Evolutionary conservation across 305 asterid species (phyloP).

Genomic region (Fraxinus baroniana): DNA sequence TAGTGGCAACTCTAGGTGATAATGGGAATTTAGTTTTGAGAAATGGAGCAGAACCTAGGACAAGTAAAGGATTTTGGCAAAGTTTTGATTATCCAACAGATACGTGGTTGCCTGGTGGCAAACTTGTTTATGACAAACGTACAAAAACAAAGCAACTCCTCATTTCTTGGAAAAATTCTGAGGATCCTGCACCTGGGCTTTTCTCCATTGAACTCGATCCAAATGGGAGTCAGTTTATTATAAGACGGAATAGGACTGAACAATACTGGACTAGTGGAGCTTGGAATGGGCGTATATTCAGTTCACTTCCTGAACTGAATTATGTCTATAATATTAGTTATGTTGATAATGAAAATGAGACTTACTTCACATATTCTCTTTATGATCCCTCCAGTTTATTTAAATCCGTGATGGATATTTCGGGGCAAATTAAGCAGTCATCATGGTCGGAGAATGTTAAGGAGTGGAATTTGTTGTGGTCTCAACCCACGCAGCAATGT

Average conservation of each 20-base stretch:
- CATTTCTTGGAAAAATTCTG: conserved; percentile 60
- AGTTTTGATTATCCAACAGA: conserved; percentile 53
- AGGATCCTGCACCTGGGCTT: conserved; percentile 49
- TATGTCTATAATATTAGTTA: conserved; percentile 46
- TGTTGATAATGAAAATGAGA: conserved; percentile 35
- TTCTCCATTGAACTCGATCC: conserved; percentile 45
- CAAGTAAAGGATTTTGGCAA: conserved; percentile 48
- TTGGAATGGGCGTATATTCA: conserved; percentile 55
- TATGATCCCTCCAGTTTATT: conserved; percentile 32
- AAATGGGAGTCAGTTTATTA: conserved; percentile 20
- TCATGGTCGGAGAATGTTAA: conserved; percentile 32
- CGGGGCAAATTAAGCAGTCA: conserved; percentile 57
- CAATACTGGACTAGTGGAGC: conserved; percentile 48
- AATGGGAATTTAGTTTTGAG: conserved; percentile 56
- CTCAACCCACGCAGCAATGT: conserved; percentile 66
- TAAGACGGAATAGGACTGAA: conserved; percentile 31
- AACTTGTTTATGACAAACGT: conserved; percentile 43
- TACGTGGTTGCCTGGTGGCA: conserved; percentile 67
- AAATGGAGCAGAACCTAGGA: conserved; percentile 22
- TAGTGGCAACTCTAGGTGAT: conserved; percentile 47
- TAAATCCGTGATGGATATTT: conserved; percentile 53
- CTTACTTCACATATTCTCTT: conserved; percentile 56
- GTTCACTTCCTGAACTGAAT: conserved; percentile 50
- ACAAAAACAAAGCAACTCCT: conserved; percentile 35
- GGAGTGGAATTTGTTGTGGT: conserved; percentile 63